Base-by-base conservation (phyloP, 805 yeast genomes). In the Kregervanrija delftensis region DNA sequence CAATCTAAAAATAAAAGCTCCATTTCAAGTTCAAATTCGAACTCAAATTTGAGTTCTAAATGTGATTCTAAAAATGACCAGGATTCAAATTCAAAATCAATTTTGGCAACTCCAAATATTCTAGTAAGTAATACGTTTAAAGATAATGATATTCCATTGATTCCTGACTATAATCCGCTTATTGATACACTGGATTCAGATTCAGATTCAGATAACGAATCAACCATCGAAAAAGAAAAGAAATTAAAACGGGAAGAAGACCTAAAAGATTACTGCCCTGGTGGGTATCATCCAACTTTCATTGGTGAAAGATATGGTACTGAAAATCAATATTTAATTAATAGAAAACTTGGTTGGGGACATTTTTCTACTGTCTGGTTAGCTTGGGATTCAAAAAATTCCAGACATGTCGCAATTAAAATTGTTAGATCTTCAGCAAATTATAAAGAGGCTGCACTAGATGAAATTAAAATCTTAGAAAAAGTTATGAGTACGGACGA, bases 291-390 rank as follows among this genome's bases (percentile, higher is more conserved):
- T 55, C 82, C 85, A 2, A 80, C 80, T 4, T 65, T 53, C 45
- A 69, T 76, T 30, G 79, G 81, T 30, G 86, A 81, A 51, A 56
- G 62, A 12, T 76, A 77, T 53, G 76, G 76, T 35, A 57, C 66
- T 8, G 59, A 65, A 39, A 63, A 68, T 44, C 65, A 70, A 44
- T 79, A 79, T 57, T 55, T 64, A 8, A 62, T 79, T 22, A 65
- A 76, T 15, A 63, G 84, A 30, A 80, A 80, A 57, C 63, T 81
- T 8, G 87, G 87, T 3, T 79, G 84, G 84, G 86, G 87, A 33
- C 84, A 80, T 55, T 81, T 81, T 53, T 76, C 83, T 35, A 79
- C 86, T 1, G 86, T 81, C n/a, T 81, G 86, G 86, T 59, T 81
- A 30, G 83, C 83, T 1, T 61, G 57, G 41, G 75, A 73, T 42